Conservation (phyloP, 2,329 filamentous ascomycete species). For the Cercospora zeae-maydis region DNA sequence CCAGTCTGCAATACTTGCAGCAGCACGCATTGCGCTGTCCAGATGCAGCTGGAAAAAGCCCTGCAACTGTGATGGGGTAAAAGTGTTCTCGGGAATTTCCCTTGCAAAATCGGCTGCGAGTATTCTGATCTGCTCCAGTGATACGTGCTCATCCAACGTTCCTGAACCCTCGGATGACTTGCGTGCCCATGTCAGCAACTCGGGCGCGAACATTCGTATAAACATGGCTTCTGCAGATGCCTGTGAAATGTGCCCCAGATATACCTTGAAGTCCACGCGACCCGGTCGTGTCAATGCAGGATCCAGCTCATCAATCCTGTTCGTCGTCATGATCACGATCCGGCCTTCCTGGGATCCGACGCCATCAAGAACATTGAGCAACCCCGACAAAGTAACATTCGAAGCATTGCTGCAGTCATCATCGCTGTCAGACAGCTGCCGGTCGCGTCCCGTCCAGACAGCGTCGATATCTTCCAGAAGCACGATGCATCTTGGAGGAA, state of each 20-base stretch:
- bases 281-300: constrained; percentile 69
- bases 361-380: constrained; percentile 77
- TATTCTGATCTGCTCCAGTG: constrained; percentile 23
- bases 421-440: constrained; percentile 29
- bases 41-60: constrained; percentile 29
- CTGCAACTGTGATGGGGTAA: constrained; percentile 28
- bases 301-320: constrained; percentile 67
- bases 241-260: constrained; percentile 25
- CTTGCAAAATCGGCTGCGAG: constrained; percentile 23
- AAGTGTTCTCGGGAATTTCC: constrained; percentile 24
- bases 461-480: constrained; percentile 45
- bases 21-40: constrained; percentile 22
- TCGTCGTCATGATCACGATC: constrained; percentile 76
- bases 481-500: constrained; percentile 43
- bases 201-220: constrained; percentile 28
- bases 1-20: constrained; percentile 21
- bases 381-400: constrained; percentile 56
- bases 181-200: constrained; percentile 21
- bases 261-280: constrained; percentile 53
- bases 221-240: constrained; percentile 26
- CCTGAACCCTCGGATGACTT: constrained; percentile 4
- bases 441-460: constrained; percentile 28
- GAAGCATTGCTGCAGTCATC: constrained; percentile 49
- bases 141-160: constrained; percentile 22
- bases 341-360: constrained; percentile 72